phyloP scores from a whole-genome alignment of 2,329 filamentous ascomycete genomes.

The Mycocentrospora acerina region DNA sequence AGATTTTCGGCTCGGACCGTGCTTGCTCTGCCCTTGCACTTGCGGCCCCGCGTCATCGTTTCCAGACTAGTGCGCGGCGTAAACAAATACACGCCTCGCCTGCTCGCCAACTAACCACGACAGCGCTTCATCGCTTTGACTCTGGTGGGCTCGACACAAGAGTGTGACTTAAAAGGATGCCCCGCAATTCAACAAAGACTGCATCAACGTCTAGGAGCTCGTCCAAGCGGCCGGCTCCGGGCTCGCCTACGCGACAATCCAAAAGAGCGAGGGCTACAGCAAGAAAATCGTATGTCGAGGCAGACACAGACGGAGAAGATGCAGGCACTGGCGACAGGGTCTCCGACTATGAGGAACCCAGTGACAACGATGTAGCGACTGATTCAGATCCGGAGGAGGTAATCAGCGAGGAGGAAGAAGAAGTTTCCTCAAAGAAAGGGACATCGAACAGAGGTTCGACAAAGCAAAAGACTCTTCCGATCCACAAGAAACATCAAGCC shows the following conservation, averaged over 20 bases:
- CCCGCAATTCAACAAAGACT: constrained; percentile 28
- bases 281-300: constrained; percentile 39
- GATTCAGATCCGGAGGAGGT: constrained; percentile 37
- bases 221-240: constrained; percentile 38
- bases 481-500: constrained; percentile 20
- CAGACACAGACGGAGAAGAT: constrained; percentile 25
- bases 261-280: constrained; percentile 37
- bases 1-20: constrained; percentile 9
- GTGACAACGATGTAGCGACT: constrained; percentile 28
- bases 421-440: constrained; percentile 22
- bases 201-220: constrained; percentile 27
- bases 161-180: constrained; percentile 22
- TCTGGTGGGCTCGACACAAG: too few relatives aligned
- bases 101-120: constrained; percentile 7
- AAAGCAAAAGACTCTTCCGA: constrained; percentile 20
- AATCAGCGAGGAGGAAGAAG: constrained; percentile 29
- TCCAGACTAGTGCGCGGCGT: constrained; percentile 7
- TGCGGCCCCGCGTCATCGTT: constrained; percentile 20
- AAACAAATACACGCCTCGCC: constrained; percentile 9
- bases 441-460: constrained; percentile 18
- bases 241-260: constrained; percentile 34
- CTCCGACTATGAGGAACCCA: constrained; percentile 48
- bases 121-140: background rate
- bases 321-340: constrained; percentile 18
- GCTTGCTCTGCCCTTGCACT: constrained; percentile 9